These are phyloP conservation scores for Allantophomopsis cytisporea DNA, from an alignment of 2,329 filamentous ascomycete species.

Conservation along the genomic window DNA sequence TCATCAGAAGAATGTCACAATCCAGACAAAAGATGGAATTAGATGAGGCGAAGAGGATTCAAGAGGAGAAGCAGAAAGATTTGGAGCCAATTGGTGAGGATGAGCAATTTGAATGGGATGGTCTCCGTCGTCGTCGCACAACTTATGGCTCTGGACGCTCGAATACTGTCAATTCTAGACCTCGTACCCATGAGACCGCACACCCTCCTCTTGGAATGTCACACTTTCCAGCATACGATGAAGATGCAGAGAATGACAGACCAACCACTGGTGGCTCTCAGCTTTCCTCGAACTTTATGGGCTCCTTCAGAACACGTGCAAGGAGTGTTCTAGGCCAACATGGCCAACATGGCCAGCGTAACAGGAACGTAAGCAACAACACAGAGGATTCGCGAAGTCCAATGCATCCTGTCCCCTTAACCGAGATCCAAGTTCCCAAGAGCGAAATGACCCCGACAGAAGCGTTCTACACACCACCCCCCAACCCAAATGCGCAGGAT, in stretches of 20 bases:
- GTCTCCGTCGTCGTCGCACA: conserved; percentile 60
- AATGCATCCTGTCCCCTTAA: conserved; percentile 48
- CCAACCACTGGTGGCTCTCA: conserved; percentile 25
- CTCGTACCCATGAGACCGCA: conserved; percentile 20
- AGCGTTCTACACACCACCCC: conserved; percentile 20
- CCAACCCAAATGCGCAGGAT: conserved; percentile 17
- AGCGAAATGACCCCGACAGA: conserved; percentile 24
- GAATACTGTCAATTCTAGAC: conserved; percentile 7
- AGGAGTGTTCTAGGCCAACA: conserved; percentile 14
- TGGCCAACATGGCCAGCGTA: conserved; percentile 6
- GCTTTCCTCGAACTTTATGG: conserved; percentile 40
- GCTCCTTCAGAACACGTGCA: conserved; percentile 35
- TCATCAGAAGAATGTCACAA: conserved; percentile 70
- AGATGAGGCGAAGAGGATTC: conserved; percentile 64
- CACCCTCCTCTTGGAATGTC: conserved; percentile 85
- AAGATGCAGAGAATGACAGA: conserved; percentile 33
- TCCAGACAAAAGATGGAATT: conserved; percentile 66
- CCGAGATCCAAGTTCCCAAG: conserved; percentile 41
- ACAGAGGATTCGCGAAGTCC: conserved; percentile 32
- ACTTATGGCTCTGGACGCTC: conserved; percentile 22
- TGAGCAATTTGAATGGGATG: conserved; percentile 77
- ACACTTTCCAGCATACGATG: conserved; percentile 58
- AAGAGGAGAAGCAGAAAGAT: conserved; percentile 63
- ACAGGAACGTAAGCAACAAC: conserved; percentile 5
- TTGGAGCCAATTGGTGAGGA: conserved; percentile 69